Evolutionary conservation across 371 early-diverging fungal species (phyloP), one percentile per base, ranked within the genome.

Genomic region (Homolaphlyctis polyrhiza): DNA sequence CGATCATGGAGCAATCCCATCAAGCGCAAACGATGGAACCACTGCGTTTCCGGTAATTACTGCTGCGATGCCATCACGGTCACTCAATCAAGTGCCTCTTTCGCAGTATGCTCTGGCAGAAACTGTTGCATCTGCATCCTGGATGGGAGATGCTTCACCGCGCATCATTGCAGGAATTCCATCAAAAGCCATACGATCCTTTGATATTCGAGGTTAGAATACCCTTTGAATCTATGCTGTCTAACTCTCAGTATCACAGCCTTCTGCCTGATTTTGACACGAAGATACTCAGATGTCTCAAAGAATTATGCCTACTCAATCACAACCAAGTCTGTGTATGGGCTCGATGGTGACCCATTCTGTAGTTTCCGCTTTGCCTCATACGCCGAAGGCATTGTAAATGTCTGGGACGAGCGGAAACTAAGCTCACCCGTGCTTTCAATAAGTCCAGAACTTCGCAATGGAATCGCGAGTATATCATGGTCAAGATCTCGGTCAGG

Each of bases 371-470:
- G 91, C 35, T 70, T 91, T 58, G 90, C 90, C 0, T 89, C 90
- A 1, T 89, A 78, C 61, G 83, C 86, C 0, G 89, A 89, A 60
- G 86, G 86, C 5, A 74, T 80, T 13, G 81, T 93, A 54, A 79
- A 84, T 51, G 61, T 91, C n/a, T 93, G 92, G 92, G 93, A 93
- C 65, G 66, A 77, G 33, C 78, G 93, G 33, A 88, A 87, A 52
- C 64, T 84, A 5, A 73, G 76, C 1, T 89, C 89, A 39, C 76
- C 91, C 27, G 68, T 71, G 2, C 58, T 70, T 21, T 50, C 60
- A 11, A 32, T 75, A n/a, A 64, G 66, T 29, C 45, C 68, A 35
- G 65, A 70, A n/a, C 64, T 60, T 62, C 64, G 72, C 66, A 45
- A 71, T 47, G 71, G 71, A 25, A 68, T 90, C 34, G 74, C 75